Conservation (phyloP, 2,329 filamentous ascomycete genomes). For the Aspergillus tubingensis region DNA sequence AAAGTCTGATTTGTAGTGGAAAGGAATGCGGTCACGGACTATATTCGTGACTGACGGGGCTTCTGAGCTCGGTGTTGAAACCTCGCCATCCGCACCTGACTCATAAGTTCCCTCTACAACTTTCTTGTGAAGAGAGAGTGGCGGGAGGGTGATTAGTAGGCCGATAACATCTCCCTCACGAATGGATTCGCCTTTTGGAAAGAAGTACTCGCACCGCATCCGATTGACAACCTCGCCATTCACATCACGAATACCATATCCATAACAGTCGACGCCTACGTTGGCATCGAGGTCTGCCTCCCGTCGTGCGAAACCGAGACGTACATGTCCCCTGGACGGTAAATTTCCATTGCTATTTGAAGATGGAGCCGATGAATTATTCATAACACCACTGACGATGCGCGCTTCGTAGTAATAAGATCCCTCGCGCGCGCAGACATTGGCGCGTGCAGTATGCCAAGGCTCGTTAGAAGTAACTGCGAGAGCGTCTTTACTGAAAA, state of each 20-base stretch:
- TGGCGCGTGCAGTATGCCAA: constrained; percentile 86
- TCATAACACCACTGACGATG: constrained; percentile 68
- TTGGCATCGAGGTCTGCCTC: constrained; percentile 52
- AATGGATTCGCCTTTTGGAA: constrained; percentile 74
- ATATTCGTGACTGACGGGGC: constrained; percentile 72
- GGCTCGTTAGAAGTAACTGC: constrained; percentile 89
- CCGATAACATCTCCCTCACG: constrained; percentile 92
- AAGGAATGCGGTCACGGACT: constrained; percentile 91
- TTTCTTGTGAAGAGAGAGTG: constrained; percentile 81
- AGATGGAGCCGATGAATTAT: constrained; percentile 23
- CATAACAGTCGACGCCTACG: constrained; percentile 91
- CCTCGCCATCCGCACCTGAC: constrained; percentile 68
- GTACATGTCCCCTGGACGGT: constrained; percentile 48
- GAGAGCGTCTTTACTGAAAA: constrained; percentile 72
- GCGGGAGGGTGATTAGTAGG: constrained; percentile 86
- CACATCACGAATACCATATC: constrained; percentile 88
- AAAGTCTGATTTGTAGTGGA: constrained; percentile 88
- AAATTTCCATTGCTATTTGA: constrained; percentile 25
- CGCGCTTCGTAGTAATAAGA: constrained; percentile 94
- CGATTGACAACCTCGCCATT: constrained; percentile 90
- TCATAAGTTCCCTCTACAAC: constrained; percentile 87
- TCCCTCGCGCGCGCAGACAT: constrained; percentile 86
- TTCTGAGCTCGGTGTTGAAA: constrained; percentile 26
- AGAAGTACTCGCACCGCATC: constrained; percentile 89
- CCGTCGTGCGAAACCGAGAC: constrained; percentile 50